Conservation (phyloP, 2,329 filamentous ascomycete species). For the Aspergillus aculeatus region DNA sequence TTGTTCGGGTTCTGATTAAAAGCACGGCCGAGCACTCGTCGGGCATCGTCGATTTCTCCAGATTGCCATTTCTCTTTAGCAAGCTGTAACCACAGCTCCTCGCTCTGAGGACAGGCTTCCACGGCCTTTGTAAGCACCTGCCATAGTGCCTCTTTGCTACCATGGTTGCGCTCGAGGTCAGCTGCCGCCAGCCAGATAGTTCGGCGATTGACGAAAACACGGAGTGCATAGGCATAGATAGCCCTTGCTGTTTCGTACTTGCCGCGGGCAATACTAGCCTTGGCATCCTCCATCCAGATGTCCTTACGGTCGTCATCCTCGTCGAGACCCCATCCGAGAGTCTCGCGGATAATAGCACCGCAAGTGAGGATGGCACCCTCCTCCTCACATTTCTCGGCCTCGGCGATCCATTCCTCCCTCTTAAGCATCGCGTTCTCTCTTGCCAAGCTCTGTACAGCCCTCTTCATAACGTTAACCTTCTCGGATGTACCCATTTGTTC, state of each 20-base stretch:
- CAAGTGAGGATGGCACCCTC: slow-evolving; percentile 87
- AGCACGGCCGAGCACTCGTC: slow-evolving; percentile 79
- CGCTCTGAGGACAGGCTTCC: slow-evolving; percentile 85
- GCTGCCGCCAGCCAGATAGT: slow-evolving; percentile 88
- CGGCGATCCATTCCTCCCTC: slow-evolving; percentile 92
- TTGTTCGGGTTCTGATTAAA: slow-evolving; percentile 96
- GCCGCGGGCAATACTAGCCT: slow-evolving; percentile 73
- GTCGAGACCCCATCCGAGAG: slow-evolving; percentile 86
- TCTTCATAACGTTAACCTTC: slow-evolving; percentile 90
- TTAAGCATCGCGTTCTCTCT: slow-evolving; percentile 96
- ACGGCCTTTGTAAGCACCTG: slow-evolving; percentile 88
- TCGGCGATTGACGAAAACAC: slow-evolving; percentile 83
- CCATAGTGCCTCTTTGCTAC: slow-evolving; percentile 77
- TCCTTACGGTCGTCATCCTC: slow-evolving; percentile 96
- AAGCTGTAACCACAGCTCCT: slow-evolving; percentile 92
- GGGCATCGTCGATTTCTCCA: slow-evolving; percentile 81
- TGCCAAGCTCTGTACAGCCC: slow-evolving; percentile 81
- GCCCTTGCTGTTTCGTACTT: slow-evolving; percentile 88
- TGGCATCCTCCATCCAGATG: slow-evolving; percentile 93
- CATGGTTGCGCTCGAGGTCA: slow-evolving; percentile 87
- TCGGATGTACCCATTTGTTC: slow-evolving; percentile 80
- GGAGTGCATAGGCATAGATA: slow-evolving; percentile 87
- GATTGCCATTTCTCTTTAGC: slow-evolving; percentile 92
- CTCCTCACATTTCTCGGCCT: slow-evolving; percentile 91
- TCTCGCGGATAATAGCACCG: slow-evolving; percentile 85